A percentile compares a stretch with the other conserved stretches of the same genome.
Conservation (phyloP, 441 rosid genomes). For the Capsella rubella region DNA sequence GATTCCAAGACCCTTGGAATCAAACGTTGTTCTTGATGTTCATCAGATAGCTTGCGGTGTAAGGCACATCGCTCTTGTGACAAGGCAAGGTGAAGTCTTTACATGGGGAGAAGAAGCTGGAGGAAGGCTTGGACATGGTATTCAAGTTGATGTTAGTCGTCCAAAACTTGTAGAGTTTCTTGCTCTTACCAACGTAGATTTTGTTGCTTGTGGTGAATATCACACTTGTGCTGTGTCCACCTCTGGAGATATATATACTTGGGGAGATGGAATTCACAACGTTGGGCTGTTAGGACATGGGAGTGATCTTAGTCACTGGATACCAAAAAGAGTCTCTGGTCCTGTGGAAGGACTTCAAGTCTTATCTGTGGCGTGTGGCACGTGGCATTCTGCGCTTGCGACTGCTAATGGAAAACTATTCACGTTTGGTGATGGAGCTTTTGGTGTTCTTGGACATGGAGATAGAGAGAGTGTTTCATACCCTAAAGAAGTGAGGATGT, state of each 20-base stretch:
- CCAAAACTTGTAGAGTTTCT: constrained; percentile 85
- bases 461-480: constrained; percentile 65
- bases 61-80: constrained; percentile 81
- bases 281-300: constrained; percentile 92
- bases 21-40: constrained; percentile 93
- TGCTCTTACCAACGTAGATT: constrained; percentile 79
- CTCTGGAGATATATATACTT: constrained; percentile 76
- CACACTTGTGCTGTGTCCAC: constrained; percentile 88
- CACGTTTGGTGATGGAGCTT: constrained; percentile 93
- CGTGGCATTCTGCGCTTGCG: constrained; percentile 91
- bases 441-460: constrained; percentile 89
- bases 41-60: constrained; percentile 88
- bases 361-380: constrained; percentile 81
- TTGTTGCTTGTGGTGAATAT: constrained; percentile 82
- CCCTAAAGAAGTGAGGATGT: constrained; percentile 75
- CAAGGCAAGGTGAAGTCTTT: constrained; percentile 95
- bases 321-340: constrained; percentile 89
- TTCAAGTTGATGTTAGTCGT: constrained; percentile 61
- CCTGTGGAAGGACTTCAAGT: constrained; percentile 89
- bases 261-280: constrained; percentile 91
- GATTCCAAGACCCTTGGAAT: constrained; percentile 79
- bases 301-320: constrained; percentile 83
- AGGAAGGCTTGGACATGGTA: constrained; percentile 94
- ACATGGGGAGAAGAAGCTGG: constrained; percentile 98
- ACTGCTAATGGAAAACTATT: constrained; percentile 79